Base-by-base conservation (phyloP, 2,329 filamentous ascomycete species). In the Pseudopyricularia cyperi region DNA sequence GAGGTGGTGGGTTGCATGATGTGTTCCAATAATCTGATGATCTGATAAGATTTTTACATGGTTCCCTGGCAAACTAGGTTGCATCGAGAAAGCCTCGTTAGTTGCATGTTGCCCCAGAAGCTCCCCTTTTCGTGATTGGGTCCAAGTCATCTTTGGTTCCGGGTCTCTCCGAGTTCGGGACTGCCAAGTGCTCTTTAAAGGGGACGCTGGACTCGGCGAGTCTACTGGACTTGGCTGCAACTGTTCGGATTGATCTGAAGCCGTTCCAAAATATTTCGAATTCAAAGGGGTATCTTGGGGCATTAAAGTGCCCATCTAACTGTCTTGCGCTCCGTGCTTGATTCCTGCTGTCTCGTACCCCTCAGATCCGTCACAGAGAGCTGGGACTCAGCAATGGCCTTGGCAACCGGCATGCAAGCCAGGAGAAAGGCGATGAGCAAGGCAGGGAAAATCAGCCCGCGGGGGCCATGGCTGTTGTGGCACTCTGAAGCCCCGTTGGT, bases 1-100 rank as follows among this genome's bases (percentile, higher is more conserved):
- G 37, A 42, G 37, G 17, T 42, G 37, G n/a, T 22, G 17, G 7
- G 17, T 9, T 42, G 7, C 3, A 22, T 19, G 28, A 34, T 26
- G 30, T 14, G 24, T 46, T 35, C 11, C 35, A 22, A 33, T 51
- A 44, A 51, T 51, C 49, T 30, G 49, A 51, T 51, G 26, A 51
- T 51, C 49, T 44, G 49, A 51, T 51, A 51, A 51, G 37, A 51
- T 49, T 22, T 9, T 22, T 42, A 42, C 17, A 12, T 22, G 37
- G 37, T 4, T 42, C 4, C 17, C 17, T 2, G 2, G 17, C 22
- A 19, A 19, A 19, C 14, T 9, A 19, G 5, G 17, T 42, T 42
- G 37, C 37, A 42, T 42, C 17, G 7, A 8, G 7, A 4, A 11
- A 42, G 11, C 37, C 37, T 42, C 37, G 37, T 22, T 42, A 42